Conservation (phyloP, 1,284 basidiomycete genomes). For the Peniophora sp. region DNA sequence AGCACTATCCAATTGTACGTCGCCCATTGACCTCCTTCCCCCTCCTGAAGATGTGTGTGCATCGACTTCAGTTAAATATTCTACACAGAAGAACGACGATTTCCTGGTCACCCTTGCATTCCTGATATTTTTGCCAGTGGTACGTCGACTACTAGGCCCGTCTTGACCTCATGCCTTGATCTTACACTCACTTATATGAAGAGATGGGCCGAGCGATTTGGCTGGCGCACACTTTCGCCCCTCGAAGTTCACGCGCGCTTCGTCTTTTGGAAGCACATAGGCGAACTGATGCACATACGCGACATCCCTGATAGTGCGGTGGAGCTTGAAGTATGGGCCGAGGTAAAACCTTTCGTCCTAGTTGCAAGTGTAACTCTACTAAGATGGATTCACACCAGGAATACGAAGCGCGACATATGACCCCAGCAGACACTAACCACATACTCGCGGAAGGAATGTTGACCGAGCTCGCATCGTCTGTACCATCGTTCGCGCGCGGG, state of each 20-base stretch:
- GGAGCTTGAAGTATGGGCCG: slow-evolving; percentile 26
- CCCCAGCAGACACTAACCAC: slow-evolving; percentile 30
- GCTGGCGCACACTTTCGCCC: slow-evolving; percentile 27
- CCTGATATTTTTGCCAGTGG: slow-evolving; percentile 22
- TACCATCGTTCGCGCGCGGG: slow-evolving; percentile 27
- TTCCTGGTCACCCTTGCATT: slow-evolving; percentile 23
- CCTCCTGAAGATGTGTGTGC: too few species aligned
- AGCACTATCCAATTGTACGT: slow-evolving; percentile 33
- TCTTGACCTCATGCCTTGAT: too few species aligned
- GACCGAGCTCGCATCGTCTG: slow-evolving; percentile 26
- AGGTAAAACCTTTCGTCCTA: too few species aligned
- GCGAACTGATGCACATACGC: slow-evolving; percentile 30
- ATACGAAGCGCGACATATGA: slow-evolving; percentile 32
- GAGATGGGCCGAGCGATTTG: slow-evolving; percentile 25
- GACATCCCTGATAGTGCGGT: slow-evolving; percentile 32
- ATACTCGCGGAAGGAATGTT: slow-evolving; percentile 27
- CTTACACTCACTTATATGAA: slow-evolving; percentile 7
- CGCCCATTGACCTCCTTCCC: too few species aligned
- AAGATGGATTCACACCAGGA: slow-evolving; percentile 21
- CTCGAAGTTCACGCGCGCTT: slow-evolving; percentile 26
- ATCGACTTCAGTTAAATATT: too few species aligned
- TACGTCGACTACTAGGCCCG: slow-evolving; percentile 15
- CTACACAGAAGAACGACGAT: slow-evolving; percentile 29
- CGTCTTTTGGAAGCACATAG: slow-evolving; percentile 34
- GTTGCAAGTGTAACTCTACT: too few species aligned